Conservation (phyloP, 139 green algal genomes). For the Volvox reticuliferus region DNA sequence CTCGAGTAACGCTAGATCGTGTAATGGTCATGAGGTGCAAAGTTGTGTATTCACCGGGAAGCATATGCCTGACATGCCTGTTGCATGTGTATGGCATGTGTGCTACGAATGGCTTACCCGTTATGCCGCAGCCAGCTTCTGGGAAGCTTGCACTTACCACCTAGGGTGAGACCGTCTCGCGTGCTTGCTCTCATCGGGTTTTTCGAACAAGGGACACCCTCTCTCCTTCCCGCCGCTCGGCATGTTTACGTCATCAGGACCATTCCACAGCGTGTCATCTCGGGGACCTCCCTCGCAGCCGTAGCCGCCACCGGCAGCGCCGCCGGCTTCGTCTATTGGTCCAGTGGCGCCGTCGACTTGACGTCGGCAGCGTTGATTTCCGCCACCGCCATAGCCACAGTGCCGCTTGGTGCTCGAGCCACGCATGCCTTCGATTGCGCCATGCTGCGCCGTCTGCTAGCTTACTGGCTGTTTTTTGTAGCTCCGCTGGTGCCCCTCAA, state of each 20-base stretch:
- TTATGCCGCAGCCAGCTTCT: too few relatives aligned
- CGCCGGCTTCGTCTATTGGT: conserved; percentile 66
- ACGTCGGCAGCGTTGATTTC: conserved; percentile 70
- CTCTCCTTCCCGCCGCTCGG: too few relatives aligned
- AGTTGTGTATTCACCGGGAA: too few relatives aligned
- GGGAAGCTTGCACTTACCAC: too few relatives aligned
- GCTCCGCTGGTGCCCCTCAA: conserved; percentile 81
- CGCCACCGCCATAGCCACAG: conserved; percentile 65
- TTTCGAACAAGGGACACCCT: too few relatives aligned
- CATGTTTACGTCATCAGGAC: not conserved
- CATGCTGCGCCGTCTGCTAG: conserved; percentile 46
- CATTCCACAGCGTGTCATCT: conserved; percentile 72
- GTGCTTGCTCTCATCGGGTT: too few relatives aligned
- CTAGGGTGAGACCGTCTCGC: too few relatives aligned
- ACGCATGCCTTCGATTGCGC: conserved; percentile 69
- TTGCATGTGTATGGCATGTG: too few relatives aligned
- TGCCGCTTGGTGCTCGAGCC: conserved; percentile 69
- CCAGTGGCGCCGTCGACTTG: conserved; percentile 67
- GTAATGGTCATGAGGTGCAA: too few relatives aligned
- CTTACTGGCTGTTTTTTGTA: conserved; percentile 77
- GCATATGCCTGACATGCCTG: too few relatives aligned
- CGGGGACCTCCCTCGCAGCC: conserved; percentile 80
- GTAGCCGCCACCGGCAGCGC: conserved; percentile 76
- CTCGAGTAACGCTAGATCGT: not conserved
- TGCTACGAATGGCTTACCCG: too few relatives aligned